Evolutionary conservation across 2,329 filamentous ascomycete species (phyloP), one percentile per base, ranked within the genome.

Genomic region (Trichoderma guizhouense): DNA sequence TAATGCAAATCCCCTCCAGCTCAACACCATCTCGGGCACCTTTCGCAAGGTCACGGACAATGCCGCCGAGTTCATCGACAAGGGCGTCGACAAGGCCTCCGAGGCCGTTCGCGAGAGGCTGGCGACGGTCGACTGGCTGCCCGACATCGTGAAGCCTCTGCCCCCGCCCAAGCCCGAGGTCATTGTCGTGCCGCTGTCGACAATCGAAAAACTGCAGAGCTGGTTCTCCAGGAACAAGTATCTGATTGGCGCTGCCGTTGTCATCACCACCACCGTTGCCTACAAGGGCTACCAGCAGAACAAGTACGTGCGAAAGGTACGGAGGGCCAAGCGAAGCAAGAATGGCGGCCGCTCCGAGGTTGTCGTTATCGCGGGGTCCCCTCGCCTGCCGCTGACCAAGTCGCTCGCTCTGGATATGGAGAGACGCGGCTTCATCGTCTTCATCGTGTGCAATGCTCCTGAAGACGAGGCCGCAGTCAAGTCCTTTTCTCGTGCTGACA

Each of bases 341-440:
- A 97, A 94, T 82, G 96, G 96, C 28, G 93, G 93, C 5, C 88
- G 96, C 68, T 90, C 91, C 74, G 96, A 99, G 81, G 95, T 98
- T 6, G 84, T 90, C 79, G 92, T 98, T 32, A 88, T 98, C 74
- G 94, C 94, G 26, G 95, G 95, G n/a, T 94, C 93, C 24, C 92
- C 94, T 3, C 89, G 91, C 64, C 90, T 97, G 77, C 92, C 95
- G 18, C 86, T 98, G 78, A 95, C 94, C 7, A 92, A 91, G 77
- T 94, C 93, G 12, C 85, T 98, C 69, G 90, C 94, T 2, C 83
- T 95, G 62, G 96, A 99, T 79, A 85, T 99, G 75, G 96, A 98
- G 83, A 87, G 94, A 72, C 90, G 94, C 74, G 96, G 96, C 5
- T 98, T 97, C 80, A 93, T 98, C 73, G 93, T 98, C 71, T 99